Conservation (phyloP, 1,139 yeast genomes). For the Saccharomyces pastorianus region DNA sequence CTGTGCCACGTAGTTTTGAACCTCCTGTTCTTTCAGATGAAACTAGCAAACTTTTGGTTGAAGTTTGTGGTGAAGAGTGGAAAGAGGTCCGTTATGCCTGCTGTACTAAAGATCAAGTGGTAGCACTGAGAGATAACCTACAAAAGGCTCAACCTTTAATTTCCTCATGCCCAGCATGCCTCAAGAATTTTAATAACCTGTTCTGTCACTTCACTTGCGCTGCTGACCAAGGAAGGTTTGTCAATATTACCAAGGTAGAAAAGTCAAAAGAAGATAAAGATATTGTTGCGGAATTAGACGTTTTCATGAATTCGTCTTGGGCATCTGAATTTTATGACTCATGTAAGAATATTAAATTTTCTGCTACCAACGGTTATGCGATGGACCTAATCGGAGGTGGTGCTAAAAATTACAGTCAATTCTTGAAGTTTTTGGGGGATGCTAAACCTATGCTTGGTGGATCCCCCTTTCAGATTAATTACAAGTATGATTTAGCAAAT, state of each 20-base stretch:
- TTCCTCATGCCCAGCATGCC: conserved; percentile 92
- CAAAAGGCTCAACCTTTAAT: conserved; percentile 72
- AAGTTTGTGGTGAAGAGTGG: conserved; percentile 70
- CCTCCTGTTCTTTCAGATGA: conserved; percentile 37
- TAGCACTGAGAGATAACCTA: conserved; percentile 44
- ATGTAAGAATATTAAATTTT: conserved; percentile 82
- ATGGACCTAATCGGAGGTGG: conserved; percentile 98
- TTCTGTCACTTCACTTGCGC: conserved; percentile 91
- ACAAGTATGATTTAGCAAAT: conserved; percentile 38
- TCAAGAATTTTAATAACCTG: conserved; percentile 71
- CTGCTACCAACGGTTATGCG: conserved; percentile 92
- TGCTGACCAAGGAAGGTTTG: conserved; percentile 68
- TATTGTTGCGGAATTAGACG: conserved; percentile 65
- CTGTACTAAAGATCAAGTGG: conserved; percentile 47
- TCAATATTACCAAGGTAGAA: conserved; percentile 53
- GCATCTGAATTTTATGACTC: conserved; percentile 69
- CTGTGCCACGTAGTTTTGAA: conserved; percentile 35
- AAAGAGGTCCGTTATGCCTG: conserved; percentile 39
- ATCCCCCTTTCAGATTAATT: conserved; percentile 89
- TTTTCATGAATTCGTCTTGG: conserved; percentile 49
- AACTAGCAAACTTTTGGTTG: conserved; percentile 42
- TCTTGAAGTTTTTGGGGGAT: conserved; percentile 84
- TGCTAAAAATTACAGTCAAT: conserved; percentile 62
- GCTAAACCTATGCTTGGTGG: conserved; percentile 92
- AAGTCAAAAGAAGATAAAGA: conserved; percentile 47